Evolutionary conservation across 78 protist genomes (phyloP), one percentile per base, ranked within the genome.

Genomic region (Goniomonas avonlea): DNA sequence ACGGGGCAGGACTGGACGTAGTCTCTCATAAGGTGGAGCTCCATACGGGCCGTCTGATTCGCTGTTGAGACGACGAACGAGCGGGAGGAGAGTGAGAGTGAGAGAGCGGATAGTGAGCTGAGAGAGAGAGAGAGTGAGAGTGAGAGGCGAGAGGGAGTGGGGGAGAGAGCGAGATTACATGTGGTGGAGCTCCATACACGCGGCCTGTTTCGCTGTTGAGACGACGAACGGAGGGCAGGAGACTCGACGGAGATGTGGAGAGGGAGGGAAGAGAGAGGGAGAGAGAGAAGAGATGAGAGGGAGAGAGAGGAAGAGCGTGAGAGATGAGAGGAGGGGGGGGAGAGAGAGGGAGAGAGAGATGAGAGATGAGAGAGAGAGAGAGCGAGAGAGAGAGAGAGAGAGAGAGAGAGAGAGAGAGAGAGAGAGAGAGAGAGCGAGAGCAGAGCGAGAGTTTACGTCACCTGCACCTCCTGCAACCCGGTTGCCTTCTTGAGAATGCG

Each of bases 401-500:
- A 34, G 65, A 56, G 65, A 34, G 7, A 17, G 65, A 5, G 65
- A 56, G 65, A 5, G 37, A 56, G 65, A 5, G 65, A 56, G 32
- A 56, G 65, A 56, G n/a, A 56, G 65, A 56, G 21, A 56, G 65
- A 56, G 65, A 61, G 47, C 63, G n/a, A n/a, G n/a, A n/a, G n/a
- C n/a, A n/a, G n/a, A n/a, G n/a, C n/a, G n/a, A n/a, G n/a, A n/a
- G n/a, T n/a, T n/a, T n/a, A n/a, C n/a, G n/a, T n/a, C n/a, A n/a
- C n/a, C n/a, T n/a, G n/a, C n/a, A n/a, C n/a, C n/a, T n/a, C n/a
- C n/a, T n/a, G n/a, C n/a, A n/a, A n/a, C n/a, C n/a, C n/a, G n/a
- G n/a, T n/a, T n/a, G n/a, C n/a, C n/a, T n/a, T n/a, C n/a, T n/a
- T n/a, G n/a, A n/a, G n/a, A n/a, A n/a, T n/a, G n/a, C n/a, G n/a